These are phyloP conservation scores for Furcasterigmium sp. DNA, from an alignment of 2,329 filamentous ascomycete genomes.

Conservation along the genomic window DNA sequence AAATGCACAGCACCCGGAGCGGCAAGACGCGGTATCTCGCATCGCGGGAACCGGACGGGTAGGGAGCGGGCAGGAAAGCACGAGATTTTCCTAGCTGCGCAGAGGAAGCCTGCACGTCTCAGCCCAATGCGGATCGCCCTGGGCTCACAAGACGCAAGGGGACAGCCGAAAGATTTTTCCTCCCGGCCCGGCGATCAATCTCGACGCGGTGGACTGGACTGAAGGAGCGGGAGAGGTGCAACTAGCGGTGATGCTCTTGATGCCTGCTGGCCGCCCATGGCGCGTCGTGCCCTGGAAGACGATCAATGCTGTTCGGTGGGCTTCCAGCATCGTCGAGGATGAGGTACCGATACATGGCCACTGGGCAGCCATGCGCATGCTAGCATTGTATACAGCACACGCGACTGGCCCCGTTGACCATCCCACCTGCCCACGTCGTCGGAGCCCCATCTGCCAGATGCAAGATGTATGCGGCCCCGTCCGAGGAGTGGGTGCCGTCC, in stretches of 20 bases:
- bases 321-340: background rate
- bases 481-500: background rate
- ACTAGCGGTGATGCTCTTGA: background rate
- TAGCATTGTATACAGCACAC: conserved; percentile 16
- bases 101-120: background rate
- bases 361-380: conserved; percentile 31
- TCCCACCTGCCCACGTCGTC: conserved; percentile 4
- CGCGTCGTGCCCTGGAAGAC: background rate
- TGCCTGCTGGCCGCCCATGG: background rate
- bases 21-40: background rate
- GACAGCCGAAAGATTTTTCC: background rate
- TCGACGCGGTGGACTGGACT: background rate
- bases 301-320: background rate
- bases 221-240: no score
- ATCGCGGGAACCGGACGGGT: background rate
- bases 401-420: background rate
- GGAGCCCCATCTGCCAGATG: conserved; percentile 10
- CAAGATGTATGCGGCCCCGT: conserved; percentile 8
- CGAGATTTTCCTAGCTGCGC: no score
- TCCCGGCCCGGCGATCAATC: background rate
- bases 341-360: conserved; percentile 26
- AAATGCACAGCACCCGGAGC: conserved; percentile 1
- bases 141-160: background rate
- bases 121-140: no score
- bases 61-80: no score